Evolutionary conservation across 208 protist species (phyloP), one percentile per base, ranked within the genome.

Genomic region (Trypanosoma lewisi): DNA sequence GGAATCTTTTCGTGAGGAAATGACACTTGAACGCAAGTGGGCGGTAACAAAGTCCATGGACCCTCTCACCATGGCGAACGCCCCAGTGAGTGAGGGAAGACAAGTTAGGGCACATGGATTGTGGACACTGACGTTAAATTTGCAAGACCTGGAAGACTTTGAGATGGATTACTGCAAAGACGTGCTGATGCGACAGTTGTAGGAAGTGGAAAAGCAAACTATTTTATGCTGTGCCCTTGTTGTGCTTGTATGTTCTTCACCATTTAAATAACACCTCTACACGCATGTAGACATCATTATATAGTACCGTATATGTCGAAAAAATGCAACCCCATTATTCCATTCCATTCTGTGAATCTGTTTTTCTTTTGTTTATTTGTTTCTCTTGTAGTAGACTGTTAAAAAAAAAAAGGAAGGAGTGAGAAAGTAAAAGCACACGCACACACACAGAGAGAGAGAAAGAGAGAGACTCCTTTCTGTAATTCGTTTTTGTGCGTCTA

Each of bases 121-220:
- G 47, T 96, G 90, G 87, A 93, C 90, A 11, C 67, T 96, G 48
- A 96, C 90, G 44, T 56, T 96, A 25, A 96, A 96, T 64, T 59
- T 96, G 52, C 90, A 96, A 57, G 90, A 96, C 63, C 65, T 96
- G 30, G 87, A 93, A 61, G 90, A 96, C 63, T 96, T 94, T 75
- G 90, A 96, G 62, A 83, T 95, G 19, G 88, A 95, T 65, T 95
- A 95, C 74, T 95, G 88, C 76, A 95, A 95, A 52, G 88, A 95
- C 52, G 67, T 88, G 6, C 75, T 95, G 41, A 73, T 95, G 64
- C 66, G 67, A 4, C 88, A 95, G 42, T 60, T 84, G 67, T 93
- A 36, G 31, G 23, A 16, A 31, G 5, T n/a, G 2, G 42, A 4
- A 25, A 4, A 51, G 30, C 23, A 45, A n/a, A n/a, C n/a, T n/a